These are phyloP conservation scores for Maudiozyma saulgeensis DNA, from an alignment of 805 yeast genomes.

Conservation along the genomic window DNA sequence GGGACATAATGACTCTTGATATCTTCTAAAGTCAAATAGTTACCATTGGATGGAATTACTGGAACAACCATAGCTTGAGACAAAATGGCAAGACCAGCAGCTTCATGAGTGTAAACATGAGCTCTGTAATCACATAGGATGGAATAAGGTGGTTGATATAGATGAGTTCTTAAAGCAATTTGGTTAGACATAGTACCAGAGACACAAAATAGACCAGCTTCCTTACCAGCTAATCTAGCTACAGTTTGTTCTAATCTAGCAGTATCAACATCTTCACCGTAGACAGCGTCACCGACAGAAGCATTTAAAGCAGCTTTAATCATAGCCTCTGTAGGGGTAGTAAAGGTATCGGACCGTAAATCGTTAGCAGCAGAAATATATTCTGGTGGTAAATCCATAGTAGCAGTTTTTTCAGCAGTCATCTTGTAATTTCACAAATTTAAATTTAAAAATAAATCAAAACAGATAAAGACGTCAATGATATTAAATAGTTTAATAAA, in stretches of 20 bases:
- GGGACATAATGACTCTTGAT: constrained; percentile 50
- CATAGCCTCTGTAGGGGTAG: constrained; percentile 76
- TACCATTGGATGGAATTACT: constrained; percentile 67
- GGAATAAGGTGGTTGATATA: constrained; percentile 71
- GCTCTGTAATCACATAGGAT: constrained; percentile 78
- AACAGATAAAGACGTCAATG: no score
- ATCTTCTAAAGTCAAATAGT: constrained; percentile 72
- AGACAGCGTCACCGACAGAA: constrained; percentile 81
- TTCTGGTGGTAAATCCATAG: constrained; percentile 20
- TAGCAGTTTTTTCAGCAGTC: constrained; percentile 11
- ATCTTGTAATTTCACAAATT: not conserved
- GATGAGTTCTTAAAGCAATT: constrained; percentile 65
- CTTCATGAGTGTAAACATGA: constrained; percentile 77
- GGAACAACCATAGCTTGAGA: constrained; percentile 90
- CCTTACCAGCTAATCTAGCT: constrained; percentile 64
- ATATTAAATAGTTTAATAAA: no score
- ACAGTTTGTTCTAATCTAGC: constrained; percentile 52
- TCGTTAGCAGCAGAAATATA: constrained; percentile 35
- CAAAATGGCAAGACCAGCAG: constrained; percentile 82
- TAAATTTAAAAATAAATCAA: no score
- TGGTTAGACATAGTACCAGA: constrained; percentile 91
- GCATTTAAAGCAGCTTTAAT: constrained; percentile 46
- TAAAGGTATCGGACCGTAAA: constrained; percentile 76
- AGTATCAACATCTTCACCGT: constrained; percentile 71
- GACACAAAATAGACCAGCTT: constrained; percentile 72